Evolutionary conservation across 2,329 filamentous ascomycete species (phyloP).

Genomic region (Passalora sequoiae): DNA sequence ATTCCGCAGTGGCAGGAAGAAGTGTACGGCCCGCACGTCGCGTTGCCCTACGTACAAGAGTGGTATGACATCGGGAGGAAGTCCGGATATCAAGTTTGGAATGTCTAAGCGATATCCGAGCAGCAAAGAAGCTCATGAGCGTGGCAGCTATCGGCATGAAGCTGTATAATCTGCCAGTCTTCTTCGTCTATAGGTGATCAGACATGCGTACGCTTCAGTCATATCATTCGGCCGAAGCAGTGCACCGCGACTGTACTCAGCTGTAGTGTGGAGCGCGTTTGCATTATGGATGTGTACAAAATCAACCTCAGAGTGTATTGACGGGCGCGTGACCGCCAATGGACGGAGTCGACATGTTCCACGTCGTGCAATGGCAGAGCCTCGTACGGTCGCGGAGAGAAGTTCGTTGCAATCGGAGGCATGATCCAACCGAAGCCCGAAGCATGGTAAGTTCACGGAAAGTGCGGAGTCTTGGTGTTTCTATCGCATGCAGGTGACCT

Average conservation of each 20-base stretch:
- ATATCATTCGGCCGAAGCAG: neutral
- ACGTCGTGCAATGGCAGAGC: no score
- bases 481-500: neutral
- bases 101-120: conserved; percentile 6
- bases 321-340: no score
- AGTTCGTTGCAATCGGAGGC: neutral
- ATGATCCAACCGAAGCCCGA: neutral
- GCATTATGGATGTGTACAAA: no score
- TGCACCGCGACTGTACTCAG: no score
- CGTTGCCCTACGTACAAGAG: conserved; percentile 25
- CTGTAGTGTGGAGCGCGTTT: no score
- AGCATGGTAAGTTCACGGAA: neutral
- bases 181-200: no score
- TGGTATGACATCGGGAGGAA: conserved; percentile 23
- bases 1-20: conserved; percentile 26
- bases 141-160: neutral
- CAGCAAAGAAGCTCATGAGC: no score
- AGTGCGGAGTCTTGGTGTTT: neutral
- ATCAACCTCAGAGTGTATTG: no score
- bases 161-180: neutral
- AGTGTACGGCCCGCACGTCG: conserved; percentile 26
- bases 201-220: no score
- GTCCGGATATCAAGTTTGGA: conserved; percentile 24
- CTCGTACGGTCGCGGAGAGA: no score
- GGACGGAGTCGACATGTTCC: no score